Conservation (phyloP, 495 filamentous ascomycete species). For the Annulohypoxylon stygium region DNA sequence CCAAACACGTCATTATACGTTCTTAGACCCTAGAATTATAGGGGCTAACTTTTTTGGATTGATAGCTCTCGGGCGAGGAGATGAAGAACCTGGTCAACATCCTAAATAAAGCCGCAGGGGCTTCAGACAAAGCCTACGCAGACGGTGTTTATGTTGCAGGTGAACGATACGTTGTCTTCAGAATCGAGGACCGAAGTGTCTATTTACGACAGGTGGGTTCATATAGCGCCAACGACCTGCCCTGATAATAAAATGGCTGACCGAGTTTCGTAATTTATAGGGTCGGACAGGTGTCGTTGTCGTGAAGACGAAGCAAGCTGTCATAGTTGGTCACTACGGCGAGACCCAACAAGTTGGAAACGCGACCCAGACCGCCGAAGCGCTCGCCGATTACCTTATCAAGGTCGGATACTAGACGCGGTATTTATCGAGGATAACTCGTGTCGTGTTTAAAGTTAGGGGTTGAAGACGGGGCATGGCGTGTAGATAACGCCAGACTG, state of each 20-base stretch:
- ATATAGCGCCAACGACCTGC: not conserved
- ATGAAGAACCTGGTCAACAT: conserved; percentile 67
- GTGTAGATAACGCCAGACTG: conserved; percentile 24
- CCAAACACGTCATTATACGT: not conserved
- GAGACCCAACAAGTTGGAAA: conserved; percentile 75
- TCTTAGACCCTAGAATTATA: not conserved
- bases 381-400: conserved; percentile 81
- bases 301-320: conserved; percentile 84
- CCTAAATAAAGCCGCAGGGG: conserved; percentile 58
- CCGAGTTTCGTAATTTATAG: conserved; percentile 58
- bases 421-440: conserved; percentile 4
- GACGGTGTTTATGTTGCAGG: conserved; percentile 79
- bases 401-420: conserved; percentile 72
- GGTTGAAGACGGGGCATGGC: conserved; percentile 4
- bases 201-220: conserved; percentile 84
- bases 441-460: not conserved
- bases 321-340: conserved; percentile 87
- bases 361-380: conserved; percentile 73
- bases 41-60: conserved; percentile 18
- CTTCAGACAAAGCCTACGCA: conserved; percentile 60
- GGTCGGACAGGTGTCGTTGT: conserved; percentile 83
- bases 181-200: conserved; percentile 79
- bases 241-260: not conserved
- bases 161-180: conserved; percentile 77
- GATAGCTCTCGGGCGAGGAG: conserved; percentile 70